Evolutionary conservation across 208 protist species (phyloP), one percentile per base, ranked within the genome.

Genomic region (Novymonas esmeraldas): DNA sequence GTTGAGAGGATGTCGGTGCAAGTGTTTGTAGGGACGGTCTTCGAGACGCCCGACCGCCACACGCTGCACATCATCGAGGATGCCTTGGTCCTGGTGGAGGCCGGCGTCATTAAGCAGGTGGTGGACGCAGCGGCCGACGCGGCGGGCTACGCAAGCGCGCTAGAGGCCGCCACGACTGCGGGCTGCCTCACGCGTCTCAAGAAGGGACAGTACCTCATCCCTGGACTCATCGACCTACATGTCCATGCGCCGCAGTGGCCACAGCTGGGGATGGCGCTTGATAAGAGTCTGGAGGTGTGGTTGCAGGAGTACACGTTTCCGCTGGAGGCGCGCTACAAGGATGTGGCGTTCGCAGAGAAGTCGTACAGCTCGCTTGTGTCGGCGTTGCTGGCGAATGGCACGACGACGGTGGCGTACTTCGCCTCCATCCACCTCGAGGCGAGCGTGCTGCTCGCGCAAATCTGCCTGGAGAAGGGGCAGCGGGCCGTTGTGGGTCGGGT

Each of bases 191-290:
- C 65, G 22, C 52, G 50, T 14, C 59, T 93, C 26, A 45, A 64
- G 51, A 52, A 70, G 11, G 71, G 70, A 0, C 89, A 90, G 71
- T 94, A 82, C 54, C 54, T 90, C 16, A 76, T 94, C 28, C 95
- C 97, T 33, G 98, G 97, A 10, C 78, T 98, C 18, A 89, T 98
- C 68, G 97, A 99, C 65, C 74, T 91, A 16, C 97, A 98, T 70
- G 81, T 96, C 11, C 97, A 99, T 64, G 95, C 92, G 0, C 92
- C 95, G n/a, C 95, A 97, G 78, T 97, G 94, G 71, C 78, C 80
- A 3, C 94, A 94, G 69, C 62, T 79, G 13, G 98, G 95, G 0
- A 97, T 90, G 61, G 91, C 78, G 18, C 82, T 96, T 22, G 94
- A 98, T 64, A 71, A 80, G 24, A 81, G 80, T 2, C 76, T 99